A percentile compares a stretch with the other conserved stretches of the same genome.
These are phyloP conservation scores for Avena sativa DNA, from an alignment of 176 grass and related monocot genomes.

Conservation along the genomic window DNA sequence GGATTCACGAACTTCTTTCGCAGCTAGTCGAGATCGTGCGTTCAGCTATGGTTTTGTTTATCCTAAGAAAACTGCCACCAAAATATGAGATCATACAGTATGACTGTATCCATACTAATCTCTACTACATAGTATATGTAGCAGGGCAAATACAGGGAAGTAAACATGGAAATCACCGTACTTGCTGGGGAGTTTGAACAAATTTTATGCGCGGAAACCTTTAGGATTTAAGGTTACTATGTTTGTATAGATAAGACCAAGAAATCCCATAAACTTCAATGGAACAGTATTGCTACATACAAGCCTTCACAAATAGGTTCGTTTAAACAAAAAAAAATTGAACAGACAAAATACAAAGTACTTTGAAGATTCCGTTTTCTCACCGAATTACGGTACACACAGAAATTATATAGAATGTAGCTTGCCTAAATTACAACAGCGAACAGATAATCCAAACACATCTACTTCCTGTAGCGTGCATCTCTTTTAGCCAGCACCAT, in stretches of 20 bases:
- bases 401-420: not conserved
- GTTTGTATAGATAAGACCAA: conserved; percentile 32
- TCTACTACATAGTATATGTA: no score
- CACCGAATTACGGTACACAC: not conserved
- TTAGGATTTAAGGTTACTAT: conserved; percentile 45
- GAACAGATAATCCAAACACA: no score
- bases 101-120: no score
- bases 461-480: no score
- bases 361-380: not conserved
- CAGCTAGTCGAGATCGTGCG: conserved; percentile 96
- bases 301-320: not conserved
- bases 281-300: not conserved
- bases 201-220: conserved; percentile 36
- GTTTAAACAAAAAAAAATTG: not conserved
- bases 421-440: not conserved
- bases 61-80: conserved; percentile 86
- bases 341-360: not conserved
- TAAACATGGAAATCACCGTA: no score
- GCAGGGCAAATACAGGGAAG: no score
- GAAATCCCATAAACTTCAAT: not conserved
- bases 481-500: no score
- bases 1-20: conserved; percentile 29
- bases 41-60: conserved; percentile 80
- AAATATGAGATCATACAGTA: conserved; percentile 69
- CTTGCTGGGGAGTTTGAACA: no score